Conservation (phyloP, 495 filamentous ascomycete genomes). For the Articulospora tetracladia region DNA sequence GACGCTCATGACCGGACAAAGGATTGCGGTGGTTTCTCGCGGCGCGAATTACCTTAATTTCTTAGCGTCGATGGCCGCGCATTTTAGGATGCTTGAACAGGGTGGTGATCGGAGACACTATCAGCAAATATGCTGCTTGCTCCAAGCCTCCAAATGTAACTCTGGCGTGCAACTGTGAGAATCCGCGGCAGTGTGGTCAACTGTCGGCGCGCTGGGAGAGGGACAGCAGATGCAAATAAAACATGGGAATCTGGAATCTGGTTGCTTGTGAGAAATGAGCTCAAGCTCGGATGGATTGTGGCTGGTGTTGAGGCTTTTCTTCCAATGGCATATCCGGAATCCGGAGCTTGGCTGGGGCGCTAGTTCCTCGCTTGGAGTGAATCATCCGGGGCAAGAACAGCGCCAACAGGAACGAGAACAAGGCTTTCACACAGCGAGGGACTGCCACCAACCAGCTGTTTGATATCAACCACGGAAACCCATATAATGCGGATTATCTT, state of each 20-base stretch:
- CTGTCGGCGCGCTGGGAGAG: background rate
- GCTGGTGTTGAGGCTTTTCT: too few relatives aligned
- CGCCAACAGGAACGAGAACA: background rate
- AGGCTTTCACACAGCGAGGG: too few relatives aligned
- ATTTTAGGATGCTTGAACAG: conserved; percentile 2
- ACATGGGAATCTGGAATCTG: background rate
- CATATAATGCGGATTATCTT: too few relatives aligned
- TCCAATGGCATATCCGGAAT: background rate
- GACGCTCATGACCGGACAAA: conserved; percentile 29
- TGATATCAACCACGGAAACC: background rate
- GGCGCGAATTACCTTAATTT: background rate
- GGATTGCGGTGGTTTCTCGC: background rate
- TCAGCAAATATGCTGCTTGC: background rate
- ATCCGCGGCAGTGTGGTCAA: background rate
- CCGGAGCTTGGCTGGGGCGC: background rate
- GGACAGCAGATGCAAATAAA: background rate
- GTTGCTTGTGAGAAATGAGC: background rate
- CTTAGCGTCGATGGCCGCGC: conserved; percentile 16
- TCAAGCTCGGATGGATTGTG: too few relatives aligned
- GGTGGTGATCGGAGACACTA: background rate
- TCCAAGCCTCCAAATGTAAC: background rate
- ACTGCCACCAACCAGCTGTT: background rate
- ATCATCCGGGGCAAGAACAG: background rate
- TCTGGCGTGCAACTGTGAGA: too few relatives aligned
- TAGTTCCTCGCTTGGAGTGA: background rate